A percentile compares a stretch with the other conserved stretches of the same genome.
Evolutionary conservation across 169 alveolate genomes (phyloP).

Genomic region (Cryptosporidium canis): DNA sequence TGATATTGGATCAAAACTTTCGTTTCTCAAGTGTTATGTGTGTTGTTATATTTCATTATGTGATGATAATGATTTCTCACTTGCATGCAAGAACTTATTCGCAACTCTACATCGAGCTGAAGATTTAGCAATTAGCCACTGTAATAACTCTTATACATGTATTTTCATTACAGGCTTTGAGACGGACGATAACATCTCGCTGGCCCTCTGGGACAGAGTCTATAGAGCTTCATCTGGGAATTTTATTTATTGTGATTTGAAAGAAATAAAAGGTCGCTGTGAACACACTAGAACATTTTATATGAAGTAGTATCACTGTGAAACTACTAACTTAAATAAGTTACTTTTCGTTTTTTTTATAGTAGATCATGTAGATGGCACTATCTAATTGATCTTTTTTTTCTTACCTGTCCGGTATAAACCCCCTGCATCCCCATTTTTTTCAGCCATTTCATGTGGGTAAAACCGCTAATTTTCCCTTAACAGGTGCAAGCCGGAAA

Average conservation of each 20-base stretch:
- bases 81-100: constrained; percentile 84
- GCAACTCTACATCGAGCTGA: constrained; percentile 86
- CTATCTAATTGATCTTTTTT: not conserved
- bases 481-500: not conserved
- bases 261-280: not conserved
- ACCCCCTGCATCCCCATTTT: not conserved
- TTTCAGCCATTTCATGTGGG: not conserved
- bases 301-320: not conserved
- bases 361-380: not conserved
- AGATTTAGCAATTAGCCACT: constrained; percentile 72
- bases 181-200: constrained; percentile 77
- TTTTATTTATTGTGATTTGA: constrained; percentile 29
- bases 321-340: not conserved
- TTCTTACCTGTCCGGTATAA: not conserved
- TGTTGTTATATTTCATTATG: constrained; percentile 73
- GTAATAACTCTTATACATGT: constrained; percentile 62
- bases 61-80: constrained; percentile 76
- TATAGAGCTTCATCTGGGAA: constrained; percentile 87
- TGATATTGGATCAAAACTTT: constrained; percentile 47
- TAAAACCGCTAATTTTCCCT: not conserved
- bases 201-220: constrained; percentile 86
- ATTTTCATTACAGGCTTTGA: constrained; percentile 76
- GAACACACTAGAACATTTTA: not conserved
- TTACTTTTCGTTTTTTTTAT: not conserved
- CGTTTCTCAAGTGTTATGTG: constrained; percentile 73